Evolutionary conservation across 2,329 filamentous ascomycete species (phyloP).

Genomic region (Pseudogymnoascus sp.): DNA sequence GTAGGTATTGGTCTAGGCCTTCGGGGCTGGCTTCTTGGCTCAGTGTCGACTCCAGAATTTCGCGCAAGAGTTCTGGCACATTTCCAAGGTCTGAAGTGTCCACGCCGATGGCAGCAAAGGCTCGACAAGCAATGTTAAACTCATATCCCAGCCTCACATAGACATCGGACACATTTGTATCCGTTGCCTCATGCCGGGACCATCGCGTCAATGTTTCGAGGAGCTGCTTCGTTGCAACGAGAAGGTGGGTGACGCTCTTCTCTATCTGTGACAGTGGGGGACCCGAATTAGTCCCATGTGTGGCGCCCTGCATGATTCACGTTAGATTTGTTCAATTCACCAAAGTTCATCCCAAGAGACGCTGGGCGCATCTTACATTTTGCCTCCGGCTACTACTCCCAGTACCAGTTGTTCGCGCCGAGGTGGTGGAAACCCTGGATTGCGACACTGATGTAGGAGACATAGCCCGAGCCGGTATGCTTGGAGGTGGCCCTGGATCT

Average conservation of each 20-base stretch:
- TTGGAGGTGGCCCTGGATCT: conserved; percentile 52
- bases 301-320: not conserved
- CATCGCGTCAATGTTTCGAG: conserved; percentile 96
- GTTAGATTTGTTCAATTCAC: not conserved
- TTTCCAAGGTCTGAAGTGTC: conserved; percentile 92
- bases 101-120: conserved; percentile 94
- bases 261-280: conserved; percentile 79
- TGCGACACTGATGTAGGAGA: conserved; percentile 50
- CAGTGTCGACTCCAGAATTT: conserved; percentile 89
- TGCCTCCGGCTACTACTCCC: conserved; percentile 44
- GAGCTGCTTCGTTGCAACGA: conserved; percentile 95
- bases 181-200: conserved; percentile 86
- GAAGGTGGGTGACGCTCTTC: conserved; percentile 95
- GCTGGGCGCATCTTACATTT: conserved; percentile 46
- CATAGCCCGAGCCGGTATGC: conserved; percentile 49
- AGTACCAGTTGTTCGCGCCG: conserved; percentile 51
- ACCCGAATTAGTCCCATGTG: conserved; percentile 15
- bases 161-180: conserved; percentile 94
- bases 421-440: conserved; percentile 59
- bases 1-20: conserved; percentile 88
- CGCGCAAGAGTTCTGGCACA: conserved; percentile 82
- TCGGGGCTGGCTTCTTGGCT: conserved; percentile 94
- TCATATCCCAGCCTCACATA: conserved; percentile 97
- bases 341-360: not conserved
- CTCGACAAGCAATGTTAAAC: conserved; percentile 97